Evolutionary conservation across 345 rosid species (phyloP).

Genomic region (Syzygium jambos): DNA sequence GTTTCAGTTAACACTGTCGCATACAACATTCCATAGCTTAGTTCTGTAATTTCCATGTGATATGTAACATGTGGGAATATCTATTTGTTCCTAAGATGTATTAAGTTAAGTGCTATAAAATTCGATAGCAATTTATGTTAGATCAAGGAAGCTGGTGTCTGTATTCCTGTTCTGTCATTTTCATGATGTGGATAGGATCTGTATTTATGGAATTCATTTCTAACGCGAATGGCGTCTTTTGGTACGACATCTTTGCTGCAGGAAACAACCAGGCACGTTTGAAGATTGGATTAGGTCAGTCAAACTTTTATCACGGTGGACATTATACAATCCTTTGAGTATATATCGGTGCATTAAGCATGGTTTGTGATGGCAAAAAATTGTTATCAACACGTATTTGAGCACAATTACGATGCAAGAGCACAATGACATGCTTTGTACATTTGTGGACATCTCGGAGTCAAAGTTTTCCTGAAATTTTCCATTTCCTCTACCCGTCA

Average conservation of each 20-base stretch:
- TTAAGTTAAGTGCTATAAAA: not conserved
- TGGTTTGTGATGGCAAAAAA: not conserved
- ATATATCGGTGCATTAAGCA: not conserved
- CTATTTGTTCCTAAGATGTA: not conserved
- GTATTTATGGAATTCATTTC: not conserved
- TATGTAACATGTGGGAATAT: not conserved
- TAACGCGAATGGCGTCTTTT: not conserved
- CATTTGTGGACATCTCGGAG: not conserved
- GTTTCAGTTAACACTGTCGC: not conserved
- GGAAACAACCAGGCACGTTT: not conserved
- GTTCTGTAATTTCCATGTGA: not conserved
- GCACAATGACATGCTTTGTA: not conserved
- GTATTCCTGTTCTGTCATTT: not conserved
- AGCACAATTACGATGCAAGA: not conserved
- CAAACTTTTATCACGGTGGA: not conserved
- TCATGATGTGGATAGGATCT: not conserved
- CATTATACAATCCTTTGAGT: not conserved
- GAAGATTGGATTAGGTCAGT: slow-evolving; percentile 29
- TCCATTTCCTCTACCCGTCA: not conserved
- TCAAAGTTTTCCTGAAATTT: not conserved
- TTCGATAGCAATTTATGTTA: not conserved
- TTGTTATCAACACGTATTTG: not conserved
- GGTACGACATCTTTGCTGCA: slow-evolving; percentile 1
- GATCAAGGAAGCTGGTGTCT: not conserved
- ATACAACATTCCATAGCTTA: not conserved